Evolutionary conservation across 2,329 filamentous ascomycete genomes (phyloP), one percentile per base, ranked within the genome.

Genomic region (Cytospora leucostoma): DNA sequence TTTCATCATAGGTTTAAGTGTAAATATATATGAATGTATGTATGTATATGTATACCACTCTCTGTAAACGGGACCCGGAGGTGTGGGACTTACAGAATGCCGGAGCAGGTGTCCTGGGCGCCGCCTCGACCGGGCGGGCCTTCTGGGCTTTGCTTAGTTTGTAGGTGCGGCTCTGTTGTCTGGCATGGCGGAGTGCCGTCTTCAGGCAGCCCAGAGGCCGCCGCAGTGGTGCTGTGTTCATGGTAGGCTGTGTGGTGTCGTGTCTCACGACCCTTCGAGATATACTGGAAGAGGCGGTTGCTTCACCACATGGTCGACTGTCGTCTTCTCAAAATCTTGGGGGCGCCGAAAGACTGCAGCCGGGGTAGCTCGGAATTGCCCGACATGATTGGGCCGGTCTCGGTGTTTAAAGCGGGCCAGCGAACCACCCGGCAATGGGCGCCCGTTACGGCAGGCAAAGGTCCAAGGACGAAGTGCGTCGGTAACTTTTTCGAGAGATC

Each of bases 171-270:
- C 40, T 57, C 62, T 84, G 82, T 66, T 82, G 82, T 66, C 85
- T 79, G 54, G 82, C 77, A 72, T 84, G 82, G 67, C 88, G 81
- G 70, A 92, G 73, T 44, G 85, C 78, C 35, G 84, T 79, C 77
- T 90, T 91, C 74, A 91, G 85, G 77, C 86, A 88, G 81, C 86
- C 85, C 72, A 91, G 76, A 66, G 90, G 89, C 84, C 89, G 87
- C 77, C 84, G 77, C 72, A 82, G 72, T 65, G 83, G 77, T 68
- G 84, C 80, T 68, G 84, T 81, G 82, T 91, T 92, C 80, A 82
- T 85, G 67, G 71, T 77, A 71, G 65, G 59, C 57, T 50, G 70
- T 68, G 40, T 47, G 47, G 21, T 56, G 54, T n/a, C 54, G 58
- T 66, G 62, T 40, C 33, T 58, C 19, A 63, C 51, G 56, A 62